Conservation (phyloP, 768 basidiomycete species). For the Xanthoconium stramineum region DNA sequence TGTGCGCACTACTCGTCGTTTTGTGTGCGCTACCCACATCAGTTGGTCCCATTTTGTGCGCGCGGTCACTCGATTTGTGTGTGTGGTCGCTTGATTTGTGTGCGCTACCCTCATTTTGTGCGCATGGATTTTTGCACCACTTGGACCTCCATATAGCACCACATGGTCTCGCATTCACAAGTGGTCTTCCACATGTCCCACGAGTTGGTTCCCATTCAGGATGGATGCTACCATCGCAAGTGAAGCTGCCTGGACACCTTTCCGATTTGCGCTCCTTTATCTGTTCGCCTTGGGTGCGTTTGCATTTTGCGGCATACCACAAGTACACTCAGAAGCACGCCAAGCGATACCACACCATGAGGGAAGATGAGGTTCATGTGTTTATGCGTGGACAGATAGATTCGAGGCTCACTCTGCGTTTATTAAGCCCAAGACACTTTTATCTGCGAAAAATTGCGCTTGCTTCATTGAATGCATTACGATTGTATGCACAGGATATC, state of each 20-base stretch:
- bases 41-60: too few species aligned
- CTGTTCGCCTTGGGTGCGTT: constrained; percentile 14
- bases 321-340: constrained; percentile 9
- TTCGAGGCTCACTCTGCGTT: neutral
- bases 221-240: constrained; percentile 1
- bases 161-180: constrained; percentile 36
- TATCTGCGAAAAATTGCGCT: constrained; percentile 23
- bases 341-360: neutral
- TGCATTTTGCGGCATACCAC: constrained; percentile 13
- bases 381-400: neutral
- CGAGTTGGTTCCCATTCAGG: constrained; percentile 25
- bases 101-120: too few species aligned
- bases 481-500: neutral
- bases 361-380: constrained; percentile 11
- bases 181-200: constrained; percentile 40
- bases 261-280: constrained; percentile 2
- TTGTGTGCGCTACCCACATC: too few species aligned
- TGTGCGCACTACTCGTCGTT: too few species aligned
- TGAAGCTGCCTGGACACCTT: neutral
- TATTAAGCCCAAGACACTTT: constrained; percentile 2
- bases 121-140: too few species aligned
- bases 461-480: constrained; percentile 19
- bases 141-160: too few species aligned
- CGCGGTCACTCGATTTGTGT: too few species aligned
- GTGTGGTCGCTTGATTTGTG: too few species aligned